Evolutionary conservation across 1,284 basidiomycete species (phyloP), one percentile per base, ranked within the genome.

Genomic region (Cryptococcus sp.): DNA sequence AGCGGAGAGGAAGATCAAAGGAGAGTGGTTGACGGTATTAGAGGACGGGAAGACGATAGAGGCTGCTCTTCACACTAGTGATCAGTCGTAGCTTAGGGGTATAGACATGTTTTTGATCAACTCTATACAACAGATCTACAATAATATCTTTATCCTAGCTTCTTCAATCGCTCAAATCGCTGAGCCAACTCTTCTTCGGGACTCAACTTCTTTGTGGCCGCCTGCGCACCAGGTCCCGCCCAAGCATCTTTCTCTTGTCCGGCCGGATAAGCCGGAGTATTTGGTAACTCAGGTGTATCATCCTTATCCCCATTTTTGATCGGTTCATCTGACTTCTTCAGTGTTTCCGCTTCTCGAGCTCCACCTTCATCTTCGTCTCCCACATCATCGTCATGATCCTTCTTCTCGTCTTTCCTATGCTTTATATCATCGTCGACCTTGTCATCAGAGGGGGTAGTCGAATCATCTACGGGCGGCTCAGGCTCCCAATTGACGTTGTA

Each of bases 401-500:
- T 67, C 32, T 64, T 69, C 37, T 59, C 64, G 32, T 62, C 61
- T 13, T 33, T 5, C 56, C 67, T 65, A 31, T 67, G 76, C 35
- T 64, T 68, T 6, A 35, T 59, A 15, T 49, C 49, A 30, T 62
- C 55, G 14, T 53, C 46, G 8, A 36, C 48, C 46, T 52, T 15
- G 46, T 41, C 42, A 41, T 47, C 15, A n/a, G 42, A 35, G 62
- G 68, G 13, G 11, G 8, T 30, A 42, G 60, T 67, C 32, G 60
- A 53, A 14, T 60, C 66, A n/a, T 65, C 56, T 35, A 58, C 51
- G 48, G 53, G 48, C 6, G 51, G 30, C 77, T 72, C 63, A 33
- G 84, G 78, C 2, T 78, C 69, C 86, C 88, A 94, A 47, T 81
- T 74, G n/a, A 93, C 81, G 2, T 84, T 83, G 66, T 95, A 96